These are phyloP conservation scores for Pichia kluyveri DNA, from an alignment of 805 yeast species.

Conservation along the genomic window DNA sequence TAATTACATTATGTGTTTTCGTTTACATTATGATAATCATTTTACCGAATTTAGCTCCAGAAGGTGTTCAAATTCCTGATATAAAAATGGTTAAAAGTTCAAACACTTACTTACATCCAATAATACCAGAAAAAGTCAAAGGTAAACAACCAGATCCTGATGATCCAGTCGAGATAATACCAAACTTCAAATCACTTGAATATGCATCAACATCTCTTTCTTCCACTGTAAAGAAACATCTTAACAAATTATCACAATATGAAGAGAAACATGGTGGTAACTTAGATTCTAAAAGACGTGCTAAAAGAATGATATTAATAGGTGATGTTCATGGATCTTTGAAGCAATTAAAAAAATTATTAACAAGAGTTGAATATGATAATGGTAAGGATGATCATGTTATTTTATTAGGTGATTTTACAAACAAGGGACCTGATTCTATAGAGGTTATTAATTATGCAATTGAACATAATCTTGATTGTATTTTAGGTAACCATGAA, in stretches of 20 bases:
- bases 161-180: constrained; percentile 21
- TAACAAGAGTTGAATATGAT: constrained; percentile 41
- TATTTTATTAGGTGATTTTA: constrained; percentile 74
- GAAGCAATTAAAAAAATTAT: constrained; percentile 41
- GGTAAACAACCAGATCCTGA: constrained; percentile 13
- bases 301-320: constrained; percentile 51
- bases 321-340: constrained; percentile 89
- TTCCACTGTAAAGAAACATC: constrained; percentile 16
- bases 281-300: constrained; percentile 7
- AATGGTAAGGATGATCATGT: constrained; percentile 42
- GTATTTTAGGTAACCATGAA: constrained; percentile 89
- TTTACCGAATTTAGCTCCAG: constrained; percentile 27
- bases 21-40: constrained; percentile 23
- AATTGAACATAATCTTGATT: constrained; percentile 48
- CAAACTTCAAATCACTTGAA: constrained; percentile 16
- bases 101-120: constrained; percentile 23
- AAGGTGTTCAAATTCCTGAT: constrained; percentile 20
- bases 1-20: constrained; percentile 9
- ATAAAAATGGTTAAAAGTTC: constrained; percentile 16
- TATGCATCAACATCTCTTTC: constrained; percentile 10
- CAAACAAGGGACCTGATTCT: constrained; percentile 78
- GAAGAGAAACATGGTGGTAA: background rate
- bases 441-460: constrained; percentile 58
- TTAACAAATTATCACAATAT: constrained; percentile 9
- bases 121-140: constrained; percentile 11